Percentiles rank a stretch among this genome's conserved stretches.
Conservation (phyloP, 192 early-diverging fungal species). For the Cetraspora pellucida region DNA sequence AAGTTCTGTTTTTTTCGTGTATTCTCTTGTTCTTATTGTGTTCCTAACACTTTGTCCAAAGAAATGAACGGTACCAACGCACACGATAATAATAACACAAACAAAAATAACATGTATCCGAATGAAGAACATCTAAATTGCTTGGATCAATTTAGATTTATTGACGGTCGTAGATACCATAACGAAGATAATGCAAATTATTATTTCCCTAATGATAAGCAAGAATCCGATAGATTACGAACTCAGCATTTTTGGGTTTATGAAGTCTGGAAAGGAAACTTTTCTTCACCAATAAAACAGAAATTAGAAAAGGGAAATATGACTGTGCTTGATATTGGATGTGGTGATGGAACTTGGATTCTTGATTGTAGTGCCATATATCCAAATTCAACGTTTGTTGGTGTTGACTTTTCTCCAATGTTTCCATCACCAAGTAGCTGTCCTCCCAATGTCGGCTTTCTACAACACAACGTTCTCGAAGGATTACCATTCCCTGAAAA, state of each 20-base stretch:
- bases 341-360: slow-evolving; percentile 43
- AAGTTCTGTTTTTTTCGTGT: no score
- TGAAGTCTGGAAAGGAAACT: slow-evolving; percentile 12
- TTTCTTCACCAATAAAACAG: slow-evolving; percentile 1
- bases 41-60: no score
- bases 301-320: not conserved
- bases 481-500: slow-evolving; percentile 29
- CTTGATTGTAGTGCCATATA: slow-evolving; percentile 37
- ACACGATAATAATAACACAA: no score
- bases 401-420: slow-evolving; percentile 38
- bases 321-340: slow-evolving; percentile 22
- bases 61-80: no score
- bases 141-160: not conserved
- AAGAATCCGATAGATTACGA: slow-evolving; percentile 7
- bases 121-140: not conserved
- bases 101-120: no score
- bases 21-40: no score
- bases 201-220: slow-evolving; percentile 30
- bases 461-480: slow-evolving; percentile 14
- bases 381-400: slow-evolving; percentile 43
- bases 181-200: slow-evolving; percentile 30
- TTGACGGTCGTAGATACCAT: slow-evolving; percentile 34
- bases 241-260: not conserved
- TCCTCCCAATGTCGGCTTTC: not conserved
- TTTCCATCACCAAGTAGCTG: slow-evolving; percentile 37